Conservation (phyloP, 2,329 filamentous ascomycete species). For the Mariannaea elegans region DNA sequence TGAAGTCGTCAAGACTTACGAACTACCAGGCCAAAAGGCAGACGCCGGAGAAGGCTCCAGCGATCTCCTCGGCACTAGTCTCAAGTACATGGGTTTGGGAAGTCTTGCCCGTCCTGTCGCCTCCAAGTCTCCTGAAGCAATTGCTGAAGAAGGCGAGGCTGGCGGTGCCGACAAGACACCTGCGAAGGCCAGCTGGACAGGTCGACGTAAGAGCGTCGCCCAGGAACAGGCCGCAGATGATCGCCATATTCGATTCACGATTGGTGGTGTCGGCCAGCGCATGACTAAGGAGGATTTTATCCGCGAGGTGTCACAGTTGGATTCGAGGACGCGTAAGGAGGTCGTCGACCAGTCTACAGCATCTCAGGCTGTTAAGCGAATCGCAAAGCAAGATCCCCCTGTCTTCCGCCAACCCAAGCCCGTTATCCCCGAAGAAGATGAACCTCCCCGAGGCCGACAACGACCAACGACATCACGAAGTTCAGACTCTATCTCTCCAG, state of each 20-base stretch:
- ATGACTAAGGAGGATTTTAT: conserved; percentile 87
- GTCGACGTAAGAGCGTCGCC: conserved; percentile 50
- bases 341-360: conserved; percentile 62
- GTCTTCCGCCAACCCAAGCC: conserved; percentile 26
- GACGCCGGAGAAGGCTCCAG: conserved; percentile 45
- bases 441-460: conserved; percentile 12
- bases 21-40: conserved; percentile 67
- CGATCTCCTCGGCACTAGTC: conserved; percentile 53
- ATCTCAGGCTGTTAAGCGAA: conserved; percentile 57
- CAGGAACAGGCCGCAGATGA: conserved; percentile 70
- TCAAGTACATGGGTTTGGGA: conserved; percentile 65
- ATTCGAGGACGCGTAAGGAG: conserved; percentile 68
- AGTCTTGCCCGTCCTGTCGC: conserved; percentile 51
- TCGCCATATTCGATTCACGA: conserved; percentile 77
- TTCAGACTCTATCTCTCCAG: conserved; percentile 31
- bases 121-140: conserved; percentile 46
- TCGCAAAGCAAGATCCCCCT: conserved; percentile 54
- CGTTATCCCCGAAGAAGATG: conserved; percentile 32
- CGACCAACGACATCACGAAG: conserved; percentile 11
- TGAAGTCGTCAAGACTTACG: conserved; percentile 86
- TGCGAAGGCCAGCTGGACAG: conserved; percentile 59
- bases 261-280: conserved; percentile 74
- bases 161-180: conserved; percentile 48
- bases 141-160: conserved; percentile 44
- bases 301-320: conserved; percentile 75